Evolutionary conservation across 192 early-diverging fungal genomes (phyloP).

Genomic region (Backusella tuberculispora): DNA sequence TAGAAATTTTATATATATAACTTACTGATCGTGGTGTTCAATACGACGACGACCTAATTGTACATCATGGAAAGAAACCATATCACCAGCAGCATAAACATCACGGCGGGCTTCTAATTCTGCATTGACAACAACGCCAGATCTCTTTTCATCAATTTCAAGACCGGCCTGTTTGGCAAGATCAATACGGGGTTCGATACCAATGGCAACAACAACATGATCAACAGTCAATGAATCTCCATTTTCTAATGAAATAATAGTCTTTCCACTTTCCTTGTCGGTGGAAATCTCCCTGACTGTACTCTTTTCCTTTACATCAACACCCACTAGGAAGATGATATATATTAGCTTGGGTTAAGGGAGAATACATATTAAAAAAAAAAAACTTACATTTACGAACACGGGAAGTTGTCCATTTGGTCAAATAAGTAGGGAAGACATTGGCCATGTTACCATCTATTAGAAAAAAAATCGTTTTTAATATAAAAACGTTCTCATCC

Average conservation of each 20-base stretch:
- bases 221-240: slow-evolving; percentile 52
- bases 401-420: slow-evolving; percentile 62
- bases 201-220: slow-evolving; percentile 64
- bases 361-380: not conserved
- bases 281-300: slow-evolving; percentile 42
- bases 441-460: slow-evolving; percentile 60
- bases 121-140: slow-evolving; percentile 67
- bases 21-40: slow-evolving; percentile 66
- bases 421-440: slow-evolving; percentile 65
- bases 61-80: slow-evolving; percentile 65
- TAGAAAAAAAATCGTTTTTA: too few species aligned
- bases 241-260: slow-evolving; percentile 48
- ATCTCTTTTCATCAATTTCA: slow-evolving; percentile 60
- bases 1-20: not conserved
- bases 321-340: slow-evolving; percentile 45
- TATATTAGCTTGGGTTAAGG: not conserved
- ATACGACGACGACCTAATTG: slow-evolving; percentile 66
- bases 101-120: slow-evolving; percentile 64
- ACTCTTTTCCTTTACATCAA: slow-evolving; percentile 48
- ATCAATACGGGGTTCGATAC: slow-evolving; percentile 62
- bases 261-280: slow-evolving; percentile 35
- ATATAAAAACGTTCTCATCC: not conserved
- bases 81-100: slow-evolving; percentile 70
- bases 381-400: slow-evolving; percentile 38
- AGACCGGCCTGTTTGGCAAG: slow-evolving; percentile 62